Percentiles rank a stretch among this genome's conserved stretches.
These are phyloP conservation scores for Ascoidea tarda DNA, from an alignment of 805 yeast species.

Conservation along the genomic window DNA sequence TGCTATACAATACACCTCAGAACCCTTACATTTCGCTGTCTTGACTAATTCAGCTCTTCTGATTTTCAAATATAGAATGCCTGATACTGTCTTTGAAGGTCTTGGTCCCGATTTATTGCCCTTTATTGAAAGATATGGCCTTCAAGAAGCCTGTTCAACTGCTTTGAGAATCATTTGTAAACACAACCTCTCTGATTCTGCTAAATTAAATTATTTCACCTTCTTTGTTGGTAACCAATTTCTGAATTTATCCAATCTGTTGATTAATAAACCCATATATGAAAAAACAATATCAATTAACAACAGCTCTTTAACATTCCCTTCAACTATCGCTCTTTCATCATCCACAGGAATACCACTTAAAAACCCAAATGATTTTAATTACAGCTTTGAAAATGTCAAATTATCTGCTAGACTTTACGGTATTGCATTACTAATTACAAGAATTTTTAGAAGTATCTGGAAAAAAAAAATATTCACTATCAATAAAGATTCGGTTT, in stretches of 20 bases:
- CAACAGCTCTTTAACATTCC: constrained; percentile 2
- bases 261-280: constrained; percentile 28
- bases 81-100: constrained; percentile 62
- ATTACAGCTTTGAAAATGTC: constrained; percentile 51
- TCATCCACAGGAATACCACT: constrained; percentile 1
- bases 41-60: constrained; percentile 70
- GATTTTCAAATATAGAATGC: constrained; percentile 64
- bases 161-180: constrained; percentile 77
- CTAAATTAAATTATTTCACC: constrained; percentile 27
- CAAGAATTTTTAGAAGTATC: constrained; percentile 63
- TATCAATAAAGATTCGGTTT: constrained; percentile 18
- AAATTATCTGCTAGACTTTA: constrained; percentile 83
- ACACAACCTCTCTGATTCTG: constrained; percentile 40
- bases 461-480: constrained; percentile 68
- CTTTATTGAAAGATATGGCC: constrained; percentile 69
- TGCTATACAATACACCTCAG: constrained; percentile 69
- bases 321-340: constrained; percentile 8
- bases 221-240: constrained; percentile 20
- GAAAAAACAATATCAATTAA: constrained; percentile 15
- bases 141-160: constrained; percentile 81
- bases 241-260: constrained; percentile 25
- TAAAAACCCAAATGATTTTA: constrained; percentile 15
- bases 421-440: constrained; percentile 66
- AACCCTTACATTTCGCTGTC: constrained; percentile 63
- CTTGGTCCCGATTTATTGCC: constrained; percentile 56